Evolutionary conservation across 768 basidiomycete species (phyloP).

Genomic region (Termitomyces titanicus): DNA sequence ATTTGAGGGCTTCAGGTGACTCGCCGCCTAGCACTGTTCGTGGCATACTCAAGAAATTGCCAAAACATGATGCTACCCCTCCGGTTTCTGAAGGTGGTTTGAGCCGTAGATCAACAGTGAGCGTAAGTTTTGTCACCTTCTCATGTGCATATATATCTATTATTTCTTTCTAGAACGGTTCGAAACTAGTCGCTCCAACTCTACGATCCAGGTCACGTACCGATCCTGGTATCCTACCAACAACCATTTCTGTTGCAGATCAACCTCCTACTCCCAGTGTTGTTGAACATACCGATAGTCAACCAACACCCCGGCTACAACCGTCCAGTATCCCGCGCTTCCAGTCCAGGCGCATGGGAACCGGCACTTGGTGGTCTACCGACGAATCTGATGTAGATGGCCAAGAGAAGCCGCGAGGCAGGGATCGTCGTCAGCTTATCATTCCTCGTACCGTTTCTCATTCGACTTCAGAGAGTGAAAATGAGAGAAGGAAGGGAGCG

Average conservation of each 20-base stretch:
- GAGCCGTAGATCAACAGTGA: constrained; percentile 15
- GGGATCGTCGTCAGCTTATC: constrained; percentile 37
- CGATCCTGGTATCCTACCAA: constrained; percentile 25
- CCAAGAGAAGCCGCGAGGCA: constrained; percentile 34
- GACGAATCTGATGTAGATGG: constrained; percentile 42
- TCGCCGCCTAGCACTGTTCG: constrained; percentile 26
- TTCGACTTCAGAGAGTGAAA: constrained; percentile 39
- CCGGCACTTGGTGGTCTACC: constrained; percentile 18
- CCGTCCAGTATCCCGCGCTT: constrained; percentile 34
- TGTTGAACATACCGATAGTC: neutral
- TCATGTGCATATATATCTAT: neutral
- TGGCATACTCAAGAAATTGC: constrained; percentile 22
- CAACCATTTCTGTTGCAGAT: neutral
- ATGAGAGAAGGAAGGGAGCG: constrained; percentile 13
- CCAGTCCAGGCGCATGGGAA: constrained; percentile 19
- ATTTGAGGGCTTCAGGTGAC: constrained; percentile 8
- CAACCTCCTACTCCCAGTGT: neutral
- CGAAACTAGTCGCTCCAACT: constrained; percentile 5
- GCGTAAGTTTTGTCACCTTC: constrained; percentile 11
- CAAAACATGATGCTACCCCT: neutral
- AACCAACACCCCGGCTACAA: neutral
- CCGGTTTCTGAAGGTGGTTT: constrained; percentile 8
- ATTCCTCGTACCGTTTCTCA: constrained; percentile 42
- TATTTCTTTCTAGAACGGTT: neutral
- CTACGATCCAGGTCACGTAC: constrained; percentile 31